Base-by-base conservation (phyloP, 139 green algal genomes). In the Zygnema cylindricum region DNA sequence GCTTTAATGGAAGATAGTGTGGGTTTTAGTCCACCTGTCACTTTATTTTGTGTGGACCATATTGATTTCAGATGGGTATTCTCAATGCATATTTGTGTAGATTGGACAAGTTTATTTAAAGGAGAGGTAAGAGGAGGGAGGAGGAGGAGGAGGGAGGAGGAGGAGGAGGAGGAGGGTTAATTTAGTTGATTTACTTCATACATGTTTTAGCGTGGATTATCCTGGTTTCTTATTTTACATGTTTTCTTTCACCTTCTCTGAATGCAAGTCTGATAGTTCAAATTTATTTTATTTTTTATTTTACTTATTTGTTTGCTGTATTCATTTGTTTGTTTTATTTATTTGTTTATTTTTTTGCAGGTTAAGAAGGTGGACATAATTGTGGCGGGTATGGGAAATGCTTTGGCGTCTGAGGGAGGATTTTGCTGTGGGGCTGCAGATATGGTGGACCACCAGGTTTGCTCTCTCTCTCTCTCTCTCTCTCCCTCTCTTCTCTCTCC, bases 361-460 rank as follows among this genome's bases (percentile, higher is more conserved):
- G 30, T 49, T 22, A 32, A 88, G 0, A 90, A 96, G 38, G 94
- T 98, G 16, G 98, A 99, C 86, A 96, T 99, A 69, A 94, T 98
- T 38, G 93, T 90, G 3, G 96, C 94, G 0, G 95, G 91, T 32
- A 95, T 99, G 92, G 94, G 96, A 76, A 96, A 95, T 81, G 81
- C 96, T 1, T 89, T 98, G 41, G 97, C 85, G 32, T 95, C 93
- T n/a, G 92, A 98, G 2, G 97, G 97, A 32, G 96, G 95, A 40
- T 97, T 98, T 90, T 97, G 95, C 78, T 92, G 88, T 32, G 95
- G 95, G 23, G 91, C 87, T 54, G 88, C 92, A 32, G 93, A 96
- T 88, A 95, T 98, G 2, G 95, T 98, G 35, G 97, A 98, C 87
- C 97, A 99, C 91, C 88, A 92, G 88, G 88, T 92, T 96, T 98